Evolutionary conservation across 805 yeast species (phyloP).

Genomic region (Saturnispora sanitii): DNA sequence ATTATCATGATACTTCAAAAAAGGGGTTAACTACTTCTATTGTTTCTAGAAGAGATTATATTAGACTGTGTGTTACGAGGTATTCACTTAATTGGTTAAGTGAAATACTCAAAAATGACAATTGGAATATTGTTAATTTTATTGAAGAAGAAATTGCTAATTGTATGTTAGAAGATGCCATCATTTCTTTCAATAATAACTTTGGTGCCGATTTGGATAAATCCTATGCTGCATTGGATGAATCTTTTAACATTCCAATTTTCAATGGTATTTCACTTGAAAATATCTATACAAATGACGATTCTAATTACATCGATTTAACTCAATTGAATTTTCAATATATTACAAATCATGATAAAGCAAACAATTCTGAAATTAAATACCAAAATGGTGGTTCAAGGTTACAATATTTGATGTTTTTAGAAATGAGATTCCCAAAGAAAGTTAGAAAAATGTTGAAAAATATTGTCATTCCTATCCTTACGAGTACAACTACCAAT

Average conservation of each 20-base stretch:
- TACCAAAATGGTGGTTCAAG: conserved; percentile 18
- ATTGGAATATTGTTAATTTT: conserved; percentile 28
- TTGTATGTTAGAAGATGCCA: conserved; percentile 31
- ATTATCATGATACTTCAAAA: neutral
- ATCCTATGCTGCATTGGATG: conserved; percentile 19
- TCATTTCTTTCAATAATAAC: conserved; percentile 5
- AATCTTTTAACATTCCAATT: conserved; percentile 28
- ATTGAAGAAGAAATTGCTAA: conserved; percentile 36
- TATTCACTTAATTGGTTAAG: conserved; percentile 43
- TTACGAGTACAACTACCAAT: conserved; percentile 39
- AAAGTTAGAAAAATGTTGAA: conserved; percentile 38
- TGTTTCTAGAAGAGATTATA: conserved; percentile 39
- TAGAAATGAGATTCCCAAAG: conserved; percentile 53
- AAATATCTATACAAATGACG: conserved; percentile 1
- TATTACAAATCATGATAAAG: neutral
- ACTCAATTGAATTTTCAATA: conserved; percentile 3
- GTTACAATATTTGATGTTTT: conserved; percentile 46
- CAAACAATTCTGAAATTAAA: conserved; percentile 1
- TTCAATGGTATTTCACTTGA: conserved; percentile 16
- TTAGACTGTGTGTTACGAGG: conserved; percentile 38
- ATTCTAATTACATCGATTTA: conserved; percentile 1
- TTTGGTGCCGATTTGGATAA: neutral
- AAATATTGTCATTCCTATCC: conserved; percentile 41
- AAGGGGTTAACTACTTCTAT: conserved; percentile 51
- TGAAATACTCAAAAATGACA: conserved; percentile 31